Base-by-base conservation (phyloP, 805 yeast genomes). In the Wickerhamiella siamensis region DNA sequence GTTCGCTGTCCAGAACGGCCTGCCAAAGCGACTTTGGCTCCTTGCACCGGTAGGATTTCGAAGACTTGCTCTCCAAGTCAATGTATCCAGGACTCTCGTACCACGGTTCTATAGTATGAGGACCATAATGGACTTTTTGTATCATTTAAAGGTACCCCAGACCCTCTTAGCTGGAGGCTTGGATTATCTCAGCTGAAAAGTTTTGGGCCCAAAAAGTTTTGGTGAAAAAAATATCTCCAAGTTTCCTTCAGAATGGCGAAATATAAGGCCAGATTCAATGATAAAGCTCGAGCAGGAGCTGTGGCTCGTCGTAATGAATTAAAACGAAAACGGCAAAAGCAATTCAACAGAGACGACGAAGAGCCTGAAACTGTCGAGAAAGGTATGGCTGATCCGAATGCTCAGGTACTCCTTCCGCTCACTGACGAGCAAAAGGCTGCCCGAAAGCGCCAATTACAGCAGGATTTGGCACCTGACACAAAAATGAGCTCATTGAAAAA, bases 51-150 rank as follows among this genome's bases (percentile, higher is more conserved):
- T 42, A 51, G 17, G 50, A 51, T 32, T 47, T 47, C 36, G 46
- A 19, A n/a, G 51, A 41, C 40, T 46, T 46, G 24, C 55, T 45
- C 17, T 43, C 60, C 37, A 66, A 66, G 41, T 59, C 61, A 48
- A 86, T 83, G 56, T 83, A 79, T 1, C 84, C 93, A 3, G 83
- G 72, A 51, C 81, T 80, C 0, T 93, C 91, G 56, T 80, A 86
- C 95, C 96, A 84, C 2, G 96, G 79, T 42, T 75, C 70, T 47
- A 87, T 75, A 44, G 70, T 71, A 49, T 66, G 70, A 17, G 70
- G 66, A 0, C 95, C 96, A 46, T 83, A 72, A 27, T 67, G 70
- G 6, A 88, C 82, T 20, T 6, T 9, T n/a, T 14, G 15, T n/a
- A 31, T 16, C 17, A 14, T 31, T 8, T 8, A 31, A 26, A 9